phyloP scores from a whole-genome alignment of 768 basidiomycete genomes.

The Suillus alpinus region DNA sequence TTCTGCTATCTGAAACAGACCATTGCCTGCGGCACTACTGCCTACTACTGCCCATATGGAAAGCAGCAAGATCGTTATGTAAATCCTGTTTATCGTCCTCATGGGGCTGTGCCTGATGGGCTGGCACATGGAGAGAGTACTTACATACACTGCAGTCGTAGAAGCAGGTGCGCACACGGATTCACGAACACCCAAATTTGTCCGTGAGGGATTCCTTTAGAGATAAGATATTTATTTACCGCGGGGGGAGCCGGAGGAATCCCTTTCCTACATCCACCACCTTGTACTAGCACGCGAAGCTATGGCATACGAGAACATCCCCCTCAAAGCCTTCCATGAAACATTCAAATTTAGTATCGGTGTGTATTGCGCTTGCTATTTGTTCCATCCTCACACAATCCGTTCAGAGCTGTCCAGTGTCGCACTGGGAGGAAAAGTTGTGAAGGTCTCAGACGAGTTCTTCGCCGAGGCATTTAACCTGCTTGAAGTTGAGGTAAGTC shows the following conservation, averaged over 20 bases:
- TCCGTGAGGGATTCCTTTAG: background rate
- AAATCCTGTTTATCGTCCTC: too few relatives aligned
- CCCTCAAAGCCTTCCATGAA: slow-evolving; percentile 45
- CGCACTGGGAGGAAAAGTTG: slow-evolving; percentile 72
- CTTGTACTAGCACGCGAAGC: background rate
- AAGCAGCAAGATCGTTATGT: too few relatives aligned
- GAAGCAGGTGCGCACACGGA: background rate
- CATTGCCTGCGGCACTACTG: background rate
- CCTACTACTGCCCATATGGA: background rate
- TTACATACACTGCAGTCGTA: too few relatives aligned
- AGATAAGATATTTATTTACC: background rate
- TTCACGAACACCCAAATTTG: background rate
- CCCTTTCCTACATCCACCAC: background rate
- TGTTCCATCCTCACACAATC: background rate
- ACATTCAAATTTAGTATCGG: slow-evolving; percentile 53
- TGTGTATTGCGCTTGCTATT: slow-evolving; percentile 21
- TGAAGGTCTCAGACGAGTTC: slow-evolving; percentile 90
- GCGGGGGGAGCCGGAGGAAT: background rate
- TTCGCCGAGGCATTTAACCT: slow-evolving; percentile 87
- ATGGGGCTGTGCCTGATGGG: too few relatives aligned
- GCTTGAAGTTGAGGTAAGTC: slow-evolving; percentile 71
- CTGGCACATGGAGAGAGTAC: too few relatives aligned
- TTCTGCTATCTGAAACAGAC: background rate
- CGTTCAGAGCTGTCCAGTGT: slow-evolving; percentile 82
- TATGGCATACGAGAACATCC: slow-evolving; percentile 45